Evolutionary conservation across 306 rosid species (phyloP).

Genomic region (Gleditsia sinensis): DNA sequence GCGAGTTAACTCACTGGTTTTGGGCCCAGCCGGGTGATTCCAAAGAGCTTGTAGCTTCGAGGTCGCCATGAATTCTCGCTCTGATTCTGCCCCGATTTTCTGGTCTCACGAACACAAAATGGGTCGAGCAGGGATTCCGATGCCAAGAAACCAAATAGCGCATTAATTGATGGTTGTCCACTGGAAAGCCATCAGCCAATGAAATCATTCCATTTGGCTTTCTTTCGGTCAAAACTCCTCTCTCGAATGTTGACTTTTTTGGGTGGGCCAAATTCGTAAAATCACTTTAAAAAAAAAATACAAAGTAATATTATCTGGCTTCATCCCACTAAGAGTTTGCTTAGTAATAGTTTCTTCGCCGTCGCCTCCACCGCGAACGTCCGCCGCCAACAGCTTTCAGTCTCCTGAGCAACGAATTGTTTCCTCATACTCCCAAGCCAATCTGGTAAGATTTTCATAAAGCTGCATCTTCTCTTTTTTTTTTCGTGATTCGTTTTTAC

Average conservation of each 20-base stretch:
- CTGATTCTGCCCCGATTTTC: neutral
- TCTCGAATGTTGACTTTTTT: neutral
- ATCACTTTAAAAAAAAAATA: neutral
- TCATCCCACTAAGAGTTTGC: too few species aligned
- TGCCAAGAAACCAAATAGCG: neutral
- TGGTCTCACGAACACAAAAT: conserved; percentile 8
- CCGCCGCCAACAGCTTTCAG: neutral
- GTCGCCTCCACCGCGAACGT: neutral
- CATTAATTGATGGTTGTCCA: too few species aligned
- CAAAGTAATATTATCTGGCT: too few species aligned
- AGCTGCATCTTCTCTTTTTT: too few species aligned
- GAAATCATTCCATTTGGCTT: conserved; percentile 11
- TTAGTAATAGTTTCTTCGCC: neutral
- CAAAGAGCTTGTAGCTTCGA: conserved; percentile 88
- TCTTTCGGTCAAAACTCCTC: neutral
- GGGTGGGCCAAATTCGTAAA: conserved; percentile 22
- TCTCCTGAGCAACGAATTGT: neutral
- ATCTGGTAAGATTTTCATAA: neutral
- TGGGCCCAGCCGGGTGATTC: conserved; percentile 99
- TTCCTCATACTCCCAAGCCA: neutral
- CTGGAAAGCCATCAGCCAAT: neutral
- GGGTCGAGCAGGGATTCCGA: neutral
- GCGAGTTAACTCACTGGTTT: conserved; percentile 73
- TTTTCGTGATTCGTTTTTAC: too few species aligned
- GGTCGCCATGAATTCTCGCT: conserved; percentile 63